These are phyloP conservation scores for Chrysosporium queenslandicum DNA, from an alignment of 2,329 filamentous ascomycete species.

Conservation along the genomic window DNA sequence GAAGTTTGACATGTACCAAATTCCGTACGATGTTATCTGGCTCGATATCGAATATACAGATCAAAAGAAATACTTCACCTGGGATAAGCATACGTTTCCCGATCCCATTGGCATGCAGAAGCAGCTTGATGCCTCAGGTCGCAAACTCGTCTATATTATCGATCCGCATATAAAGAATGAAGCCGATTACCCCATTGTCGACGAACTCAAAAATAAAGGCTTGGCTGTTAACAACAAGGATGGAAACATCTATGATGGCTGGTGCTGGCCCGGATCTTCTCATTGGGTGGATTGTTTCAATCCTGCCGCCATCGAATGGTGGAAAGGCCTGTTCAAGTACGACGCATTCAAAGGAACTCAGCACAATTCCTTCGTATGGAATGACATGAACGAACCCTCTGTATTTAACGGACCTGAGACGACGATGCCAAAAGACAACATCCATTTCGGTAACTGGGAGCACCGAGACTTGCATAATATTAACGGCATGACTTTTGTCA, in stretches of 20 bases:
- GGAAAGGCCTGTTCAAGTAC: conserved; percentile 79
- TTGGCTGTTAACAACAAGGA: conserved; percentile 86
- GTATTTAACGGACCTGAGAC: conserved; percentile 98
- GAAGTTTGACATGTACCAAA: conserved; percentile 89
- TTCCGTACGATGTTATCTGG: conserved; percentile 98
- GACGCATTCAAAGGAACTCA: conserved; percentile 76
- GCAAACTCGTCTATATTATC: conserved; percentile 89
- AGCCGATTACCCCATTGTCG: conserved; percentile 62
- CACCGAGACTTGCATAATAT: conserved; percentile 94
- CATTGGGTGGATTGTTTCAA: conserved; percentile 97
- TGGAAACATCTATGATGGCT: conserved; percentile 78
- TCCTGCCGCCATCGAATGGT: conserved; percentile 84
- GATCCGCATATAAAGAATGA: conserved; percentile 97
- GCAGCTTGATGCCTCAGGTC: conserved; percentile 71
- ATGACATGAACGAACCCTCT: conserved; percentile 99
- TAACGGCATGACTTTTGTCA: conserved; percentile 90
- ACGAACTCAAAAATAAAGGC: conserved; percentile 74
- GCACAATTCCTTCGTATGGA: conserved; percentile 90
- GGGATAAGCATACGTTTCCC: conserved; percentile 79
- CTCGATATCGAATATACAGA: conserved; percentile 97
- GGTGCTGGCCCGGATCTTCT: conserved; percentile 97
- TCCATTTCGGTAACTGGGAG: conserved; percentile 87
- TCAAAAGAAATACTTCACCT: conserved; percentile 96
- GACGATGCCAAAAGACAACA: conserved; percentile 97
- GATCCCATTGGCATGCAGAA: conserved; percentile 81